These are phyloP conservation scores for Tolypocladium ovalisporum DNA, from an alignment of 2,329 filamentous ascomycete species.

Conservation along the genomic window DNA sequence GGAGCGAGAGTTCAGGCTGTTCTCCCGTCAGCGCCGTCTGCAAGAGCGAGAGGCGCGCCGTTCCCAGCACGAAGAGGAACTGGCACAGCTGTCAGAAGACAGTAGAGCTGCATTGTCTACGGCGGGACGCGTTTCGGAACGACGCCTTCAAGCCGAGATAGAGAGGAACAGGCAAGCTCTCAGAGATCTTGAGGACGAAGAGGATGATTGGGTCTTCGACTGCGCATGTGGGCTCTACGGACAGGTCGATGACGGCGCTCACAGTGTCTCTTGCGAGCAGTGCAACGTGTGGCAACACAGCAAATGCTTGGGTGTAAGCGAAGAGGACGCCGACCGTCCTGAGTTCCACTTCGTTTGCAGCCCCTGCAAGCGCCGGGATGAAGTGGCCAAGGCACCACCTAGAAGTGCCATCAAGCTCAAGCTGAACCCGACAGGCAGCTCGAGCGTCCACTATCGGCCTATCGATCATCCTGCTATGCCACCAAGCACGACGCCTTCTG, in stretches of 20 bases:
- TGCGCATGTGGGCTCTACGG: slow-evolving; percentile 87
- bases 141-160: slow-evolving; percentile 72
- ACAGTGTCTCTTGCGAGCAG: slow-evolving; percentile 85
- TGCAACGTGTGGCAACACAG: slow-evolving; percentile 98
- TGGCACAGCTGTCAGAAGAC: slow-evolving; percentile 68
- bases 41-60: slow-evolving; percentile 79
- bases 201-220: slow-evolving; percentile 89
- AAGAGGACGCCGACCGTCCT: slow-evolving; percentile 68
- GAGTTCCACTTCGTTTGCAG: slow-evolving; percentile 83
- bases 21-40: slow-evolving; percentile 75
- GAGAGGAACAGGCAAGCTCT: slow-evolving; percentile 69
- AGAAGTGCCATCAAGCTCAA: slow-evolving; percentile 43
- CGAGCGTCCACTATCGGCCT: neutral
- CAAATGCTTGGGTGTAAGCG: slow-evolving; percentile 72
- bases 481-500: neutral
- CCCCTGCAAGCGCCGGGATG: slow-evolving; percentile 60
- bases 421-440: slow-evolving; percentile 13
- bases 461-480: neutral
- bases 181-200: slow-evolving; percentile 58
- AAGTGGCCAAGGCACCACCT: slow-evolving; percentile 50
- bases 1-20: slow-evolving; percentile 68
- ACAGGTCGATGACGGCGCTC: slow-evolving; percentile 86
- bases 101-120: slow-evolving; percentile 48
- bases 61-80: slow-evolving; percentile 72
- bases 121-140: slow-evolving; percentile 59